Base-by-base conservation (phyloP, 176 grass and related monocot species). In the Guadua angustifolia region DNA sequence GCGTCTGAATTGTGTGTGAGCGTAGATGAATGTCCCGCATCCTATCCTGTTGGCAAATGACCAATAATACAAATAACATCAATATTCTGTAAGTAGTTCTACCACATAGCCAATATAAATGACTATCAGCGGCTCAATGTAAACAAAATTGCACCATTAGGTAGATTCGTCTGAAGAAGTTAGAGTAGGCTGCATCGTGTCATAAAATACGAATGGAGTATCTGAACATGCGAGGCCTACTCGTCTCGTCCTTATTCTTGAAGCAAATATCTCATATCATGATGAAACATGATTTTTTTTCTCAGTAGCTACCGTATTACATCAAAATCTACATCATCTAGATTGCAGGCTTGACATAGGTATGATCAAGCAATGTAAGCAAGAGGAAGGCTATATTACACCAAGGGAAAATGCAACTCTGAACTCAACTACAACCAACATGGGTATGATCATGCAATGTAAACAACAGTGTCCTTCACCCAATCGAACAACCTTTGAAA, bases 1-100 rank as follows among this genome's bases (percentile, higher is more conserved):
- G 93, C 5, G 89, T 92, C 83, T 87, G 87, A 71, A 94, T 67
- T 15, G 83, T 92, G 75, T 88, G 82, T 8, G 74, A 59, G 36
- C 68, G 36, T 7, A 86, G 21, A 69, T 88, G 82, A 83, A 79
- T 22, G 22, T 88, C 89, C 21, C 58, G 74, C 86, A 91, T 83
- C 57, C 63, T 83, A 24, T 86, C 71, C 87, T 83, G 71, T 26
- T 89, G 9, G 68, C 6, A 19, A 69, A 56, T 18, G 57, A 84
- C 0, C 38, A 19, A 18, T 10, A 2, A 2, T 32, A 19, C 4
- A 21, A 69, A 44, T 17, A 75, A 2, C 19, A n/a, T 33, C 18
- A 15, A 12, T 45, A 14, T 38, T n/a, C 2, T 46, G 35, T 60
- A 59, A 18, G 55, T 9, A 33, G 6, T 9, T 35, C 7, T 70